Percentiles rank a stretch among this genome's conserved stretches.
These are phyloP conservation scores for Hanseniaspora osmophila DNA, from an alignment of 805 yeast genomes.

Conservation along the genomic window DNA sequence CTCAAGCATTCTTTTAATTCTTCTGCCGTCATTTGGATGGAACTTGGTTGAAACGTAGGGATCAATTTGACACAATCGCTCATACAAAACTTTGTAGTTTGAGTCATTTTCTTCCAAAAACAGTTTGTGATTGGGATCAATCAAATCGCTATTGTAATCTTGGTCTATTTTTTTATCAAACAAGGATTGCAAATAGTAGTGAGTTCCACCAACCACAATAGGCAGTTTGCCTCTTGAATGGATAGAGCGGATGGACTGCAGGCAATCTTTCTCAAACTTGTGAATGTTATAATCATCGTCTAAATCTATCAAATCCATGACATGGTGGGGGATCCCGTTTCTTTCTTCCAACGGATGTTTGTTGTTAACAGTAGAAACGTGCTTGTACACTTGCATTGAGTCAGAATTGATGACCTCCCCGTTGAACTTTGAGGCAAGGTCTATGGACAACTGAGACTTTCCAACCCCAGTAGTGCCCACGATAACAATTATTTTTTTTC, in stretches of 20 bases:
- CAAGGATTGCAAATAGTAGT: constrained; percentile 73
- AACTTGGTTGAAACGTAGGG: constrained; percentile 65
- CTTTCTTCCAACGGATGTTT: constrained; percentile 80
- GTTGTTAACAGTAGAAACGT: constrained; percentile 66
- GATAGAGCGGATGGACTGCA: constrained; percentile 44
- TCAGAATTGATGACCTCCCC: constrained; percentile 94
- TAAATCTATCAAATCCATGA: constrained; percentile 77
- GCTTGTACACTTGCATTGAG: constrained; percentile 87
- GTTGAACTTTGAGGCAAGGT: constrained; percentile 56
- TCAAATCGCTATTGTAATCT: constrained; percentile 7
- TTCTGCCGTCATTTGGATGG: constrained; percentile 80
- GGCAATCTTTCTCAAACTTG: constrained; percentile 62
- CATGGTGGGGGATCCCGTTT: constrained; percentile 65
- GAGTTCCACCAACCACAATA: constrained; percentile 90
- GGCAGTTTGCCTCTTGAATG: constrained; percentile 61
- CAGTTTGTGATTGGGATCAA: constrained; percentile 24
- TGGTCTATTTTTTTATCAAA: constrained; percentile 48
- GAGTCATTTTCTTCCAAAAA: constrained; percentile 4
- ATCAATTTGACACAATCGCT: constrained; percentile 39
- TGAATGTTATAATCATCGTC: constrained; percentile 69
- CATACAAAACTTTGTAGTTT: constrained; percentile 24
- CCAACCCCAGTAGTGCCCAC: constrained; percentile 97
- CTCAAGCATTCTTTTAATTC: constrained; percentile 70
- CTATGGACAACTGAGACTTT: constrained; percentile 57
- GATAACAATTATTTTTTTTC: constrained; percentile 40